These are phyloP conservation scores for Zea mays DNA, from an alignment of 176 grass and related monocot species.

Conservation along the genomic window Zm-B73-REFERENCE-NAM-5.0 NC_050105.1:82880001-82880500, in stretches of 20 bases:
- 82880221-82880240: slow-evolving; percentile 44
- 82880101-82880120: slow-evolving; percentile 52
- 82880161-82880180: slow-evolving; percentile 41
- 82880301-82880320: slow-evolving; percentile 15
- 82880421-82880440: not conserved
- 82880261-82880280: slow-evolving; percentile 1
- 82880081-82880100: slow-evolving; percentile 21
- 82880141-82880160: slow-evolving; percentile 42
- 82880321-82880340: slow-evolving; percentile 20
- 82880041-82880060: slow-evolving; percentile 28
- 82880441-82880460: not conserved
- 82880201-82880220: slow-evolving; percentile 40
- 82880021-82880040: slow-evolving; percentile 47
- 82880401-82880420: not conserved
- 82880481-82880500: not conserved
- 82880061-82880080: slow-evolving; percentile 20
- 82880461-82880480: not conserved
- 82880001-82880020: slow-evolving; percentile 47
- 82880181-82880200: slow-evolving; percentile 37
- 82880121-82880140: slow-evolving; percentile 37
- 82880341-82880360: not conserved
- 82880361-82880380: not conserved
- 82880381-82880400: not conserved
- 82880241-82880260: not conserved
- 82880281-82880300: not conserved